Percentiles rank a stretch among this genome's conserved stretches.
phyloP scores from a whole-genome alignment of 768 basidiomycete species.

The Leccinellum rugosiceps region DNA sequence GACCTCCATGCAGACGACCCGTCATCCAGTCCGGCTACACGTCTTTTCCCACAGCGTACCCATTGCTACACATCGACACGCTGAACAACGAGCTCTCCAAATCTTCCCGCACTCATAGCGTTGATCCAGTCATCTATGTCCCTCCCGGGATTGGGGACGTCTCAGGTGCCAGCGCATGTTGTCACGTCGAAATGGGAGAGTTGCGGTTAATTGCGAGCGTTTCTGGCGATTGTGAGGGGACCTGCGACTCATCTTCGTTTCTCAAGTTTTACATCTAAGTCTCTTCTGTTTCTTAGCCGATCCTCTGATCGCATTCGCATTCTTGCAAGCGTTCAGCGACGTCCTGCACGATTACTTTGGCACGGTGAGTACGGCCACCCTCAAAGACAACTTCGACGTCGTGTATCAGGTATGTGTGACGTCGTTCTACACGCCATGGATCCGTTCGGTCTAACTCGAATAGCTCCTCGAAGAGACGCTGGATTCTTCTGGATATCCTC shows the following conservation, averaged over 20 bases:
- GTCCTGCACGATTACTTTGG: slow-evolving; percentile 88
- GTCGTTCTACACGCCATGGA: not conserved
- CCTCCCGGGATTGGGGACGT: slow-evolving; percentile 39
- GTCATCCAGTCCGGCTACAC: slow-evolving; percentile 92
- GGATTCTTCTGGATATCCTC: slow-evolving; percentile 86
- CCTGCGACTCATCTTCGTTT: not conserved
- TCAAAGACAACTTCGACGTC: slow-evolving; percentile 92
- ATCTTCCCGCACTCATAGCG: slow-evolving; percentile 46
- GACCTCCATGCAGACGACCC: slow-evolving; percentile 47
- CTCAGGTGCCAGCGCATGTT: slow-evolving; percentile 64
- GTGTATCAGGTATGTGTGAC: slow-evolving; percentile 75
- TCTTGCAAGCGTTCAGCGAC: slow-evolving; percentile 80
- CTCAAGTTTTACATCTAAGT: not conserved
- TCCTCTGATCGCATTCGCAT: slow-evolving; percentile 86
- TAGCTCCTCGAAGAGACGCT: slow-evolving; percentile 95
- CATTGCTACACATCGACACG: slow-evolving; percentile 83
- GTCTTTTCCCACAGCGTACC: slow-evolving; percentile 70
- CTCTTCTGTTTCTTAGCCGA: slow-evolving; percentile 54
- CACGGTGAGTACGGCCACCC: slow-evolving; percentile 68
- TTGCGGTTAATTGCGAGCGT: slow-evolving; percentile 78
- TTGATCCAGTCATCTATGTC: slow-evolving; percentile 77
- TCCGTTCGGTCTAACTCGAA: not conserved
- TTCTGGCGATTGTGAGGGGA: slow-evolving; percentile 69
- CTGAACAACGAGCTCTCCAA: slow-evolving; percentile 70
- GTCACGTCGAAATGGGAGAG: slow-evolving; percentile 75